Base-by-base conservation (phyloP, 306 rosid genomes). In the Fagus crenata region DNA sequence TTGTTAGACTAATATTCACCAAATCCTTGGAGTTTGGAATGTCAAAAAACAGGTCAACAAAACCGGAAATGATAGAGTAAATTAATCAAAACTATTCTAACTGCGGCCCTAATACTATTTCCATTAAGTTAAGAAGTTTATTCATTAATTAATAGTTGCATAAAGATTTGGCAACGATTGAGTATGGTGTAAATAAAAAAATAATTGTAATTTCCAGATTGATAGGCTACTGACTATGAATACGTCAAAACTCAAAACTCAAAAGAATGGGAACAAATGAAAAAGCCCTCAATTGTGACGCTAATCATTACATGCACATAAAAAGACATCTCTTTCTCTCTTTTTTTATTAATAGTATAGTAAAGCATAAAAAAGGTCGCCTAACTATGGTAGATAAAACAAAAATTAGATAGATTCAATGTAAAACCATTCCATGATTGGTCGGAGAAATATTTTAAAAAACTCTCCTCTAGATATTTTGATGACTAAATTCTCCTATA, bases 11-110 rank as follows among this genome's bases (percentile, higher is more conserved):
- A 46, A 9, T 9, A 3, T 46, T 13, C 51, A 46, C 51, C 51
- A 46, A 46, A 9, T 14, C 51, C 51, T 46, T 8, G 51, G 28
- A 22, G 28, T 28, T 7, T 28, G 14, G 2, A 64, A 36, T 64
- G 69, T 36, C 43, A 36, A n/a, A 64, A 15, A 64, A 15, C 1
- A 64, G 69, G 69, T 64, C 43, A 64, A 60, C 67, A 60, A 60
- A 63, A 13, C 43, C 28, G 33, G 11, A 46, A 46, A 33, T 13
- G 4, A 33, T 61, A 12, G n/a, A 33, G 18, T 61, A 11, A 61
- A 33, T 13, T 32, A 61, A 32, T 31, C 67, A 56, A 22, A 22
- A 28, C 13, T 59, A 1, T 59, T 2, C 51, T 0, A 46, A 9
- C 51, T 46, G 14, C 51, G 51, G 51, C 51, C 2, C 51, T 46